Base-by-base conservation (phyloP, 371 early-diverging fungal genomes). In the Mucor saturninus region DNA sequence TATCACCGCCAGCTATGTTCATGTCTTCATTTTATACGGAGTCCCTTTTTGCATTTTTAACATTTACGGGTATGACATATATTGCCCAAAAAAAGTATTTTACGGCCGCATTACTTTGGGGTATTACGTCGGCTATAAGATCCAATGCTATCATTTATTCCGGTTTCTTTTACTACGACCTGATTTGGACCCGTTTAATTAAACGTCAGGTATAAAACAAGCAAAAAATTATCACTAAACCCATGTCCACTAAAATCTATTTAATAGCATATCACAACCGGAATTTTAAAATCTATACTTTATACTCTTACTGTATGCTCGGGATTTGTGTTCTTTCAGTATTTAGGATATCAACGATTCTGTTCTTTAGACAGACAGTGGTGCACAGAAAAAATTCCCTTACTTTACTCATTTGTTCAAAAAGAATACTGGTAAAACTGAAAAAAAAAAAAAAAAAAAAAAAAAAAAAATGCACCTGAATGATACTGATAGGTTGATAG, bases 1-100 rank as follows among this genome's bases (percentile, higher is more conserved):
- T 92, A 37, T 87, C 91, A 2, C 96, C 96, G 5, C 85, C 94
- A 2, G 83, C 89, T 4, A 82, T 92, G 62, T 95, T 97, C 68
- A 89, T 95, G 91, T 92, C 96, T 8, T 83, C 95, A 4, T 80
- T 94, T 21, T 92, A 96, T 65, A 89, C 96, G 0, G 98, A 97
- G 69, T 90, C 92, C 31, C 68, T 88, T n/a, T 97, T 96, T 80
- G 90, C 95, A 0, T 69, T 83, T 14, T 76, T 94, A 2, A 83
- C 87, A 1, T 96, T 97, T 69, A 68, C 78, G 0, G 95, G 95
- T 5, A 91, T 96, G 93, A 57, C 79, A 32, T 77, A 74, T 50
- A 66, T 80, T 11, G 72, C 72, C 0, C 67, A 75, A 28, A 73
- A 77, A 21, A 73, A 75, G 10, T 79, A 87, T 43, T 10, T 67